Evolutionary conservation across 441 rosid genomes (phyloP), one percentile per base, ranked within the genome.

Genomic region (Sinapis alba): DNA sequence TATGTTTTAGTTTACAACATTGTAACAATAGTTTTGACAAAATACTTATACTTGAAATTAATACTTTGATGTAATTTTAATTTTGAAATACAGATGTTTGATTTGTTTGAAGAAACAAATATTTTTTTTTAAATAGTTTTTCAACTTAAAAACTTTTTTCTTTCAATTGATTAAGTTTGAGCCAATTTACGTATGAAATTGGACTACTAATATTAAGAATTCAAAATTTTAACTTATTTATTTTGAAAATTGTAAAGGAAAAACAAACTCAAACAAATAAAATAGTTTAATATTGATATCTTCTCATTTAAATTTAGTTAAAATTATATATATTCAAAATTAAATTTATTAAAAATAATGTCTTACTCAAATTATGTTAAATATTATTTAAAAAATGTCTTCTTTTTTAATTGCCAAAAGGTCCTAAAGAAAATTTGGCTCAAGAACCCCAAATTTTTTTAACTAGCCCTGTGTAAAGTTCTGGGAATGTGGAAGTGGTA

Each of bases 21-120:
- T 66, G 38, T 43, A 58, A 11, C 53, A 68, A 60, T 12, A n/a
- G 68, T 45, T 58, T 74, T 66, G 21, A 12, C 24, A 19, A 63
- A 38, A 3, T 41, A 64, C 66, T 32, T 71, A 5, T 73, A 28
- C 27, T 65, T 21, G 61, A 50, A 50, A 23, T 32, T 61, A 45
- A 2, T 16, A 74, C 24, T 47, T 64, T 45, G 10, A 10, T 74
- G 62, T 66, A 59, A 74, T 62, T 68, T 75, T 6, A 20, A 53
- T 20, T 36, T 75, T 51, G 8, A 18, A 26, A 68, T 50, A 50
- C 73, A 51, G 68, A 27, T 53, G 54, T 47, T 59, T 66, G 53
- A 50, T 20, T 28, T 59, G 7, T 24, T 66, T 59, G 28, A 50
- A 54, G 43, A 56, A 64, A 18, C 19, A 41, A 8, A 32, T 9